A percentile compares a stretch with the other conserved stretches of the same genome.
phyloP scores from a whole-genome alignment of 1,284 basidiomycete species.

The Ustilago xerochloae region DNA sequence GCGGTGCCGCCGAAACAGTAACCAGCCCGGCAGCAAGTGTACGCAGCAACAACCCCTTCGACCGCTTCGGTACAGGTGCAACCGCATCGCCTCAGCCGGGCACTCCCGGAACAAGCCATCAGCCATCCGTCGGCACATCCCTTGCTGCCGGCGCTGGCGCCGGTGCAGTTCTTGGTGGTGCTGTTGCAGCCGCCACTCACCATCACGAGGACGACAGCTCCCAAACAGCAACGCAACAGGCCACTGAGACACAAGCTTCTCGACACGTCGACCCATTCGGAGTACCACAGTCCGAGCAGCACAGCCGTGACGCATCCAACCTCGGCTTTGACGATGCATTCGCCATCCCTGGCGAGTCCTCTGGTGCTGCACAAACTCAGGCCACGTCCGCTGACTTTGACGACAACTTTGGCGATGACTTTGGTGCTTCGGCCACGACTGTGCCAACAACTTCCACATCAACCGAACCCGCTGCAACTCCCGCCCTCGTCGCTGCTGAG shows the following conservation, averaged over 20 bases:
- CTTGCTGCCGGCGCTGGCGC: slow-evolving; percentile 60
- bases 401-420: slow-evolving; percentile 66
- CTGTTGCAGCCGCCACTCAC: slow-evolving; percentile 60
- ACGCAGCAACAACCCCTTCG: slow-evolving; percentile 94
- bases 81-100: slow-evolving; percentile 14
- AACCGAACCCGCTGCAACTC: not conserved
- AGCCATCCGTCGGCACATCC: slow-evolving; percentile 47
- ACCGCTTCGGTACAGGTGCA: slow-evolving; percentile 72
- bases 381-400: slow-evolving; percentile 38
- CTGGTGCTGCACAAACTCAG: slow-evolving; percentile 50
- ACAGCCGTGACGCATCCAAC: slow-evolving; percentile 10
- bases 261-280: slow-evolving; percentile 54
- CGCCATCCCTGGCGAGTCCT: slow-evolving; percentile 69
- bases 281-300: slow-evolving; percentile 19
- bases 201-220: slow-evolving; percentile 13
- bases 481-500: not conserved
- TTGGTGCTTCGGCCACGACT: slow-evolving; percentile 41
- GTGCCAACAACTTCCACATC: slow-evolving; percentile 6
- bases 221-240: not conserved
- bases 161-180: slow-evolving; percentile 61
- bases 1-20: slow-evolving; percentile 25
- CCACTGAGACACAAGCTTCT: not conserved
- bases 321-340: slow-evolving; percentile 74
- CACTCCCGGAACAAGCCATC: slow-evolving; percentile 14
- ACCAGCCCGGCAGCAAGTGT: slow-evolving; percentile 69